Base-by-base conservation (phyloP, 768 basidiomycete species). In the Naganishia vishniacii region DNA sequence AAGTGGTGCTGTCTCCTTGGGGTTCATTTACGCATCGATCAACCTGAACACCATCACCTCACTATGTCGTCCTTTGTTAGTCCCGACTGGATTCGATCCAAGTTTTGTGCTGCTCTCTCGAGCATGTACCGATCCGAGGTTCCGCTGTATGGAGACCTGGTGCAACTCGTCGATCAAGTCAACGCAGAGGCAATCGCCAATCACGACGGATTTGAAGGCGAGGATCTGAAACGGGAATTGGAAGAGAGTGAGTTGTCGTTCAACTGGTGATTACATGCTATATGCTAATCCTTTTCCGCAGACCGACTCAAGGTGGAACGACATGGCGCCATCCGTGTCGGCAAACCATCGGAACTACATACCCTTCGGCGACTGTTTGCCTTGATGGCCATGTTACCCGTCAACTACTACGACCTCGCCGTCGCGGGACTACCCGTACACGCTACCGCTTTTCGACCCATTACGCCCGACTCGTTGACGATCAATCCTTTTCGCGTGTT, bases 371-470 rank as follows among this genome's bases (percentile, higher is more conserved):
- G 70, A 13, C 60, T 75, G 7, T 75, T 75, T 59, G 42, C 37
- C 0, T 59, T 67, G 18, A 67, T 73, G 59, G 71, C 70, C 12
- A 75, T 75, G 74, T 53, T 48, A 16, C 71, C 74, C 18, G 72
- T 75, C 12, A 71, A 71, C 32, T 75, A 75, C 62, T 75, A 75
- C 56, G 74, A 75, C 44, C 68, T 75, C 16, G 69, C 73, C 13
- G 66, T 66, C 42, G 67, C 69, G 15, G 73, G 74, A 28, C 59
- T 73, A 2, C 74, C 74, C 8, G 72, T 75, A 1, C 74, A 75
- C 48, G 69, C 74, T 1, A 75, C 74, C 16, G 72, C 74, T 20
- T 75, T 75, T 64, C 60, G 74, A 31, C 71, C 72, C 4, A 42
- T 68, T 16, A 65, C 66, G 31, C 45, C 48, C 7, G 44, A 46